These are phyloP conservation scores for Cerioporus squamosus DNA, from an alignment of 1,284 basidiomycete species.

Conservation along the genomic window DNA sequence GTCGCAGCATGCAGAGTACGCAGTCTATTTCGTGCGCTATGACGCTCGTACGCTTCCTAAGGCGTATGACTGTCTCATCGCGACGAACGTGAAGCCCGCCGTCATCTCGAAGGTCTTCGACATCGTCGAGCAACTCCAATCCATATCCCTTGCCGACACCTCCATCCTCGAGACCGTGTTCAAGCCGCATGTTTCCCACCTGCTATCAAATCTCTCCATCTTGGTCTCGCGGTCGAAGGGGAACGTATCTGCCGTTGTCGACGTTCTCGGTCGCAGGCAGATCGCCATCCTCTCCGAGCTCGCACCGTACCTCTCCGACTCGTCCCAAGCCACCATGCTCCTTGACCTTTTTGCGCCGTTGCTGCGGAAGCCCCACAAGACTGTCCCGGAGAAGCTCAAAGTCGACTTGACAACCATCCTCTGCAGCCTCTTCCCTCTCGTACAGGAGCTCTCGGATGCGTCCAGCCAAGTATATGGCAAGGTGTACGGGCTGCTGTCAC, in stretches of 20 bases:
- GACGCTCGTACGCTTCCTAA: constrained; percentile 76
- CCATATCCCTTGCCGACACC: constrained; percentile 55
- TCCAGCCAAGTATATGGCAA: constrained; percentile 55
- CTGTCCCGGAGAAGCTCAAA: constrained; percentile 89
- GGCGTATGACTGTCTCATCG: constrained; percentile 82
- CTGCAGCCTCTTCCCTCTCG: constrained; percentile 72
- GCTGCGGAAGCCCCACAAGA: constrained; percentile 76
- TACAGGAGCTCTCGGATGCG: constrained; percentile 65
- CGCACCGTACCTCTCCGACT: constrained; percentile 75
- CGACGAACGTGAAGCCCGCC: constrained; percentile 85
- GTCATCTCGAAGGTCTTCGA: constrained; percentile 88
- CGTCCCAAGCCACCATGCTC: constrained; percentile 76
- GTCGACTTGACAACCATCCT: constrained; percentile 84
- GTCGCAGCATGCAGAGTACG: constrained; percentile 65
- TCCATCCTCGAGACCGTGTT: constrained; percentile 62
- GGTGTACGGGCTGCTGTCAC: constrained; percentile 71
- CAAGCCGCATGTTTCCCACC: constrained; percentile 74
- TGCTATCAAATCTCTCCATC: constrained; percentile 77
- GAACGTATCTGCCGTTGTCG: constrained; percentile 55
- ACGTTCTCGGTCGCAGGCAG: constrained; percentile 83
- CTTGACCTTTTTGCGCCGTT: constrained; percentile 82
- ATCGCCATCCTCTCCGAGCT: constrained; percentile 83
- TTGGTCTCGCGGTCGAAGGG: constrained; percentile 71
- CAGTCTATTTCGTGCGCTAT: constrained; percentile 69
- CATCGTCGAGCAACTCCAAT: constrained; percentile 79